Evolutionary conservation across 192 early-diverging fungal genomes (phyloP).

Genomic region (Coemansia sp.): DNA sequence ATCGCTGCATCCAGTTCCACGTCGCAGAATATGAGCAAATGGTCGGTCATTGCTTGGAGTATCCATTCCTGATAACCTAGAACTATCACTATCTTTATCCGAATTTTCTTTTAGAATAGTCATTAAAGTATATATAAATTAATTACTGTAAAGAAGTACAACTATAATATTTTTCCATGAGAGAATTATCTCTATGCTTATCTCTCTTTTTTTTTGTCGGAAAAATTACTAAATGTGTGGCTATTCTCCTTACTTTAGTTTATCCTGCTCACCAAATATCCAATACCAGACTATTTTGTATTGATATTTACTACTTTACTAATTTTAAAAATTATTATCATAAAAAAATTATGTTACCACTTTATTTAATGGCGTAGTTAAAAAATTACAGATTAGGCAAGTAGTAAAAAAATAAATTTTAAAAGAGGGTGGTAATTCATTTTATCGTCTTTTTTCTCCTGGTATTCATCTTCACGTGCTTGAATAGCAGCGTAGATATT

Average conservation of each 20-base stretch:
- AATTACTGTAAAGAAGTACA: conserved; percentile 11
- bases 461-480: conserved; percentile 32
- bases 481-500: conserved; percentile 47
- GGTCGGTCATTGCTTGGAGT: neutral
- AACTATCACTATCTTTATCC: neutral
- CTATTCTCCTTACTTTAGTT: neutral
- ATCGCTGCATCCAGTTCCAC: conserved; percentile 7
- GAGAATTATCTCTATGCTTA: neutral
- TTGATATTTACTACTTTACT: neutral
- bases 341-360: neutral
- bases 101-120: neutral
- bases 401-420: neutral
- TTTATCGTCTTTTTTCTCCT: conserved; percentile 48
- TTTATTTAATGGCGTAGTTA: neutral
- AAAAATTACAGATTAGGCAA: neutral
- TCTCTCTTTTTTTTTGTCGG: neutral
- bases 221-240: neutral
- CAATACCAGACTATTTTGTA: neutral
- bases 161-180: neutral
- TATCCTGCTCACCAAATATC: neutral
- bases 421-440: conserved; percentile 2
- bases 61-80: neutral
- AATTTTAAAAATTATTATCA: neutral
- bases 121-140: neutral
- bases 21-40: conserved; percentile 12